Conservation (phyloP, 2,329 filamentous ascomycete genomes). For the Pseudogymnoascus pannorum region DNA sequence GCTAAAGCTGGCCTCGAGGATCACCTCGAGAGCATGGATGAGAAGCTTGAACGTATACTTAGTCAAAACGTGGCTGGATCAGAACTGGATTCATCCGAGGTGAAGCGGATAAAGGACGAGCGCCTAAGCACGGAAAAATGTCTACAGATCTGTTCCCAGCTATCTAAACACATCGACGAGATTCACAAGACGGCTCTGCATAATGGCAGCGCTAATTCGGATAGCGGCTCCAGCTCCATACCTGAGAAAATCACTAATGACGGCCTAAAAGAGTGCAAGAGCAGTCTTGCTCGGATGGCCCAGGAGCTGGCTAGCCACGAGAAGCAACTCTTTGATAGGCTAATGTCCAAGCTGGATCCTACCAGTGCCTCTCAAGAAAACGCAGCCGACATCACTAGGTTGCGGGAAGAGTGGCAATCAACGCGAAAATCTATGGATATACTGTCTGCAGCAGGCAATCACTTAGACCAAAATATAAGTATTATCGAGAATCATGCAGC, state of each 20-base stretch:
- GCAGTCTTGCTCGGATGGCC: slow-evolving; percentile 24
- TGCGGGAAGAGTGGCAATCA: slow-evolving; percentile 33
- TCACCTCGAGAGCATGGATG: slow-evolving; percentile 27
- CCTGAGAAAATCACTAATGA: slow-evolving; percentile 28
- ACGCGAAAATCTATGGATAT: slow-evolving; percentile 29
- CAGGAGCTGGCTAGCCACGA: slow-evolving; percentile 29
- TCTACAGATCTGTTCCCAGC: slow-evolving; percentile 29
- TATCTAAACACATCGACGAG: slow-evolving; percentile 28
- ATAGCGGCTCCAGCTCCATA: slow-evolving; percentile 6
- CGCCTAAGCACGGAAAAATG: slow-evolving; percentile 30
- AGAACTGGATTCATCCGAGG: slow-evolving; percentile 24
- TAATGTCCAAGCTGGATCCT: slow-evolving; percentile 28
- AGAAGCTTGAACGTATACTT: slow-evolving; percentile 25
- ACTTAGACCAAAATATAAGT: slow-evolving; percentile 27
- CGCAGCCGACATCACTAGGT: slow-evolving; percentile 26
- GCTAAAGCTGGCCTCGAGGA: slow-evolving; percentile 31
- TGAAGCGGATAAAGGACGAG: slow-evolving; percentile 28
- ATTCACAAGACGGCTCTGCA: slow-evolving; percentile 17
- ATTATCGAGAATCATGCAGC: slow-evolving; percentile 31
- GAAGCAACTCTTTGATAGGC: slow-evolving; percentile 26
- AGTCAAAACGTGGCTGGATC: slow-evolving; percentile 15
- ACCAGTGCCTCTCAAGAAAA: slow-evolving; percentile 26
- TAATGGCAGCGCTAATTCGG: slow-evolving; percentile 10
- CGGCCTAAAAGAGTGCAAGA: slow-evolving; percentile 31
- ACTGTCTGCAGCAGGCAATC: slow-evolving; percentile 27